Percentiles rank a stretch among this genome's conserved stretches.
These are phyloP conservation scores for Capronia epimyces DNA, from an alignment of 2,329 filamentous ascomycete genomes.

Conservation along the genomic window DNA sequence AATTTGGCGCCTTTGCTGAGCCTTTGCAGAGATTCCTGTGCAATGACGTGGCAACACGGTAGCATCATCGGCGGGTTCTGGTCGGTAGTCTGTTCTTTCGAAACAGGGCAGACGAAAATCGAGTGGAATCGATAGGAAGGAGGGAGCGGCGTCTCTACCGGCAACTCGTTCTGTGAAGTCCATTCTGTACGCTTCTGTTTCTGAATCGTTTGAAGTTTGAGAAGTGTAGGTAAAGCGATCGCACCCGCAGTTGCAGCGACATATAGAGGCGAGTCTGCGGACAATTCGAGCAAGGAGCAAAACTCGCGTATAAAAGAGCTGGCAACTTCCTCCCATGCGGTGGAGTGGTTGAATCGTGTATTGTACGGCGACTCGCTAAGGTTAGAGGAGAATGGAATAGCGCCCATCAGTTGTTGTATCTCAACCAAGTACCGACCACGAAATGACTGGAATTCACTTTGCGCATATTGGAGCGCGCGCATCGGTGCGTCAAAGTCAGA, in stretches of 20 bases:
- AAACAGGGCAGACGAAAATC: conserved; percentile 96
- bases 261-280: conserved; percentile 87
- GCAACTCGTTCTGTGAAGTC: conserved; percentile 85
- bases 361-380: conserved; percentile 71
- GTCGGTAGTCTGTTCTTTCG: conserved; percentile 92
- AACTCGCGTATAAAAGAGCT: conserved; percentile 90
- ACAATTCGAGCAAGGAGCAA: conserved; percentile 82
- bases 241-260: conserved; percentile 87
- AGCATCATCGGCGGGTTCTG: conserved; percentile 94
- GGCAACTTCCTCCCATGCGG: conserved; percentile 76
- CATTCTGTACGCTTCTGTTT: conserved; percentile 87
- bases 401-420: conserved; percentile 73
- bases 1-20: conserved; percentile 74
- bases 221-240: conserved; percentile 79
- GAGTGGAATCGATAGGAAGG: conserved; percentile 73
- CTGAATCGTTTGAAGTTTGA: conserved; percentile 85
- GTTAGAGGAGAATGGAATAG: conserved; percentile 73
- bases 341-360: conserved; percentile 67
- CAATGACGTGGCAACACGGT: conserved; percentile 90
- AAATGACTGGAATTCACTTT: conserved; percentile 67
- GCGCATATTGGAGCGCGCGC: conserved; percentile 70
- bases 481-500: conserved; percentile 42
- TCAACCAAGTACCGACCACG: conserved; percentile 68
- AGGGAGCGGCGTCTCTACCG: conserved; percentile 65
- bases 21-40: conserved; percentile 72